Evolutionary conservation across 2,329 filamentous ascomycete genomes (phyloP).

Genomic region (Fusarium euwallaceae): DNA sequence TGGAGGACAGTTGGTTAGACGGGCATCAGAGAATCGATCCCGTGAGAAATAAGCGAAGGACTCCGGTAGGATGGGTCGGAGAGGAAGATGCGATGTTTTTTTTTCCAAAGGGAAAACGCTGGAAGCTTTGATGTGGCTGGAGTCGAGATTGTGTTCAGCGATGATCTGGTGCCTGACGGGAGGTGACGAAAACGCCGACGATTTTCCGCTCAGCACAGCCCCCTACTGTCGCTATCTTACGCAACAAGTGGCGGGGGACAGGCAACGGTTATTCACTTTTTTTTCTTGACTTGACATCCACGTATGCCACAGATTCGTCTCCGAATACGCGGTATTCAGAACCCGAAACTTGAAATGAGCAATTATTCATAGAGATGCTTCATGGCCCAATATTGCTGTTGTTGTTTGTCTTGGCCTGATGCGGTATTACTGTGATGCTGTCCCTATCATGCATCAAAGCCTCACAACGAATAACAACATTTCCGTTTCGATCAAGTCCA

Average conservation of each 20-base stretch:
- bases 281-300: neutral
- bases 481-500: constrained; percentile 28
- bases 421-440: constrained; percentile 1
- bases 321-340: constrained; percentile 32
- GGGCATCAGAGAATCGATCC: constrained; percentile 44
- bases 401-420: neutral
- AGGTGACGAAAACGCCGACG: constrained; percentile 53
- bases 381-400: neutral
- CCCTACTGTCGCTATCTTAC: constrained; percentile 43
- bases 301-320: constrained; percentile 16
- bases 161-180: constrained; percentile 51
- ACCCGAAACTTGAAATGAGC: neutral
- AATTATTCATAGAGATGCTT: neutral
- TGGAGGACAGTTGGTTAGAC: constrained; percentile 36
- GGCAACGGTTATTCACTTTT: constrained; percentile 3
- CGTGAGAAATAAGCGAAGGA: constrained; percentile 15
- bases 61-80: constrained; percentile 25
- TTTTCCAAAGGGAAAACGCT: constrained; percentile 34
- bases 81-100: constrained; percentile 42
- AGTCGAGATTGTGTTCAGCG: constrained; percentile 43
- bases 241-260: constrained; percentile 40
- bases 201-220: constrained; percentile 53
- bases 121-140: constrained; percentile 48
- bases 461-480: constrained; percentile 14
- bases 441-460: constrained; percentile 1